Evolutionary conservation across 345 rosid genomes (phyloP).

Genomic region (Pelargonium nanum): DNA sequence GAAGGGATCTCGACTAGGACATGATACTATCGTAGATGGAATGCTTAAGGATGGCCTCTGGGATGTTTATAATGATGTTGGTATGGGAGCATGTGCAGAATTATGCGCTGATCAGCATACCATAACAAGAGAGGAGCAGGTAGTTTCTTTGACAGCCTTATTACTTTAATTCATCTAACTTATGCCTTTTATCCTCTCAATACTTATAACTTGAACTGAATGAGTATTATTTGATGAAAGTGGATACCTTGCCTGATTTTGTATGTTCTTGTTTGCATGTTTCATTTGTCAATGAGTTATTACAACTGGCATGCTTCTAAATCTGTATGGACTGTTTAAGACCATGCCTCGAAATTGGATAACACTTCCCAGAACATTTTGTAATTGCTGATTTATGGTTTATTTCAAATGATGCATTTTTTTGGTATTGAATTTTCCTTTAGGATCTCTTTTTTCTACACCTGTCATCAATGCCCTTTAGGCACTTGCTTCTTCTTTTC

Average conservation of each 20-base stretch:
- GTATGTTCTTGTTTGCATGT: neutral
- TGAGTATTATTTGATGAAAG: neutral
- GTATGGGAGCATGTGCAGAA: conserved; percentile 89
- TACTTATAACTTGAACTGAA: neutral
- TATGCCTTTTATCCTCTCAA: neutral
- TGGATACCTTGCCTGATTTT: neutral
- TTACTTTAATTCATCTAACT: neutral
- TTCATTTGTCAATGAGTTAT: neutral
- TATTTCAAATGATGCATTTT: neutral
- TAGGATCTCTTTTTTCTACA: neutral
- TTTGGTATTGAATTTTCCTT: neutral
- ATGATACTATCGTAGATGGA: conserved; percentile 76
- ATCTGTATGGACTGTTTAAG: neutral
- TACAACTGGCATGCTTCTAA: neutral
- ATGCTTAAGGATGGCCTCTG: conserved; percentile 94
- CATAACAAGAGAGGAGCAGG: conserved; percentile 80
- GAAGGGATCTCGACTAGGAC: conserved; percentile 79
- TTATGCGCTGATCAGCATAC: conserved; percentile 68
- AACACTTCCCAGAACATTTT: neutral
- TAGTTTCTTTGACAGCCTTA: conserved; percentile 12
- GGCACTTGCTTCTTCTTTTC: neutral
- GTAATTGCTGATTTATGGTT: neutral
- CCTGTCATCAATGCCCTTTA: neutral
- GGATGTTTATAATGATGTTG: conserved; percentile 93
- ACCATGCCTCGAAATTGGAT: neutral